phyloP scores from a whole-genome alignment of 1,139 yeast genomes.

The Candida anutae region DNA sequence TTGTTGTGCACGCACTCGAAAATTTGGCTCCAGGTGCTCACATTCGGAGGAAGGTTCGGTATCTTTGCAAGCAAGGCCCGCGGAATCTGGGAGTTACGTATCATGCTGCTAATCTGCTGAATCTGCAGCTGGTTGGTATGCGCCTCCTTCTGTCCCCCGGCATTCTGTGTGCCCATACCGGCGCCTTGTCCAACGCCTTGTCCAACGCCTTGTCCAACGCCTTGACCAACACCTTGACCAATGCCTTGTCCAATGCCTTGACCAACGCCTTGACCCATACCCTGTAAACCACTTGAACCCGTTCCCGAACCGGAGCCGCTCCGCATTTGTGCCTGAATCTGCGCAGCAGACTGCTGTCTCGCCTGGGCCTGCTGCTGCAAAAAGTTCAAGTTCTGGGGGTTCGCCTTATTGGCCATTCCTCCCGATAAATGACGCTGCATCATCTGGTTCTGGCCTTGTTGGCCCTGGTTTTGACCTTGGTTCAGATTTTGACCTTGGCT shows the following conservation, averaged over 20 bases:
- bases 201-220: constrained; percentile 4
- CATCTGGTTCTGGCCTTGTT: constrained; percentile 5
- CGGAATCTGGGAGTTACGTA: constrained; percentile 61
- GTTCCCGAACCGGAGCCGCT: constrained; percentile 1
- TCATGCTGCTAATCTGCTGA: constrained; percentile 30
- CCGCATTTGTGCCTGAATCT: constrained; percentile 25
- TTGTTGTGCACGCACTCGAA: constrained; percentile 61
- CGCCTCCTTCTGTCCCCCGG: constrained; percentile 5
- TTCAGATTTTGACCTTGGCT: constrained; percentile 9
- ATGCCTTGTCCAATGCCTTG: constrained; percentile 3
- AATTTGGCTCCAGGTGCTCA: constrained; percentile 77
- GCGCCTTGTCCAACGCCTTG: constrained; percentile 5
- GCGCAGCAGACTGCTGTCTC: constrained; percentile 37
- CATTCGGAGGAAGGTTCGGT: constrained; percentile 77
- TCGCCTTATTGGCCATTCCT: too few species aligned
- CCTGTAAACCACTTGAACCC: constrained; percentile 3
- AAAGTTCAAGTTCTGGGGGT: constrained; percentile 18
- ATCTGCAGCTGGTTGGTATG: constrained; percentile 11
- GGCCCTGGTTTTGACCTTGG: constrained; percentile 9
- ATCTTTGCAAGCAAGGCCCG: constrained; percentile 60
- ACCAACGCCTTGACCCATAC: constrained; percentile 2
- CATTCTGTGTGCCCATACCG: constrained; percentile 1
- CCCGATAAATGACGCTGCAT: constrained; percentile 8
- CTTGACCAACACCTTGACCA: constrained; percentile 5
- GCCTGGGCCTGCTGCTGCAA: constrained; percentile 47